Conservation (phyloP, 306 rosid species). For the Vicia villosa region DNA sequence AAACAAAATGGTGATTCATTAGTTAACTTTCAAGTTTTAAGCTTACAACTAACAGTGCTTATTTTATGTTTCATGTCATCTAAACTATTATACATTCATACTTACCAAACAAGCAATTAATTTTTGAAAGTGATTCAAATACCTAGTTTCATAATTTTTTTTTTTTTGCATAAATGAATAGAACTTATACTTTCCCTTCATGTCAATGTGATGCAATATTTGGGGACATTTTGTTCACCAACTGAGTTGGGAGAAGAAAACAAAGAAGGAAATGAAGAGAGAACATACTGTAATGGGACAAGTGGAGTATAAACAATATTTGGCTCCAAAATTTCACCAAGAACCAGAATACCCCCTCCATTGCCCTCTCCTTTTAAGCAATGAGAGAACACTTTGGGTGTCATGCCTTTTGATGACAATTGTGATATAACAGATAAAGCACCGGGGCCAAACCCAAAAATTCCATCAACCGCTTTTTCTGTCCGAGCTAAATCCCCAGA, state of each 20-base stretch:
- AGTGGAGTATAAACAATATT: constrained; percentile 86
- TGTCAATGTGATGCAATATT: constrained; percentile 18
- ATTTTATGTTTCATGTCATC: not conserved
- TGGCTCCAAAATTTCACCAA: constrained; percentile 97
- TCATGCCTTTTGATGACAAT: constrained; percentile 67
- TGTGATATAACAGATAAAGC: constrained; percentile 83
- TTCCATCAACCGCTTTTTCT: constrained; percentile 90
- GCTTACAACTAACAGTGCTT: constrained; percentile 19
- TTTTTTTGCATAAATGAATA: constrained; percentile 21
- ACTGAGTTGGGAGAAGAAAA: constrained; percentile 22
- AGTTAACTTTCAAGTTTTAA: constrained; percentile 1
- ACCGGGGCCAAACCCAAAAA: constrained; percentile 91
- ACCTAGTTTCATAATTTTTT: constrained; percentile 1
- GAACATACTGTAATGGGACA: constrained; percentile 86
- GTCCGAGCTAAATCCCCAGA: constrained; percentile 82
- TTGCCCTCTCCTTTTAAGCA: constrained; percentile 84
- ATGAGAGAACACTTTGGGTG: constrained; percentile 90
- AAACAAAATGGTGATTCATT: constrained; percentile 18
- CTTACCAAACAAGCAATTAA: constrained; percentile 18
- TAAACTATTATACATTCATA: not conserved
- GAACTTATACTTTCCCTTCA: constrained; percentile 10
- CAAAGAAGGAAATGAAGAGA: constrained; percentile 25
- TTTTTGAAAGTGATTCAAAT: constrained; percentile 19
- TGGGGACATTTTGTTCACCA: not conserved
- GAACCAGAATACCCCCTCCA: constrained; percentile 92